A percentile compares a stretch with the other conserved stretches of the same genome.
These are phyloP conservation scores for Begonia masoniana DNA, from an alignment of 306 rosid species.

Conservation along the genomic window DNA sequence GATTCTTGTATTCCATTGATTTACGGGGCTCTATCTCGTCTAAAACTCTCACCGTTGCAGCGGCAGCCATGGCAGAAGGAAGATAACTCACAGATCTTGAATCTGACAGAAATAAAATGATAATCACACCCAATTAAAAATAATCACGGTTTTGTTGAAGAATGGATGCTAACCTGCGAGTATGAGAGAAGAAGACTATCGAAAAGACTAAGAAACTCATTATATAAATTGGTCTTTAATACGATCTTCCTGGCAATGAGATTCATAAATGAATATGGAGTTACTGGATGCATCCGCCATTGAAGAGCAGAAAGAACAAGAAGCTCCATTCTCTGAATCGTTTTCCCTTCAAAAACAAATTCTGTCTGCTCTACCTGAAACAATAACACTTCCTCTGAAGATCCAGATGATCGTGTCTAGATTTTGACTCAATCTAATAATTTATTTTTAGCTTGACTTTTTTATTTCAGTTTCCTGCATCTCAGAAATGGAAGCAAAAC, in stretches of 20 bases:
- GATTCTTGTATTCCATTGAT: slow-evolving; percentile 32
- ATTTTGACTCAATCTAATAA: not conserved
- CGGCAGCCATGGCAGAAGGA: slow-evolving; percentile 55
- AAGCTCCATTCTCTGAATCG: slow-evolving; percentile 60
- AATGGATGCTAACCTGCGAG: slow-evolving; percentile 30
- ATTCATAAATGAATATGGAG: slow-evolving; percentile 40
- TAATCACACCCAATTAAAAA: not conserved
- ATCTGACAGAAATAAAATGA: slow-evolving; percentile 19
- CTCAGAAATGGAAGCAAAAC: not conserved
- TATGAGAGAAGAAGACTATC: slow-evolving; percentile 45
- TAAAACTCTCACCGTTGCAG: slow-evolving; percentile 55
- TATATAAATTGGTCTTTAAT: slow-evolving; percentile 38
- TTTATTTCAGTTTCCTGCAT: not conserved
- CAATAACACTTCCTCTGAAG: not conserved
- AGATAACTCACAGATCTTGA: slow-evolving; percentile 50
- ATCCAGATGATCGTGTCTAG: too few species aligned
- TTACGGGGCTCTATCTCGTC: slow-evolving; percentile 39
- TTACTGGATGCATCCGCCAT: too few species aligned
- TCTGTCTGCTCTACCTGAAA: slow-evolving; percentile 42
- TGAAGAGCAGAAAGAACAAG: too few species aligned
- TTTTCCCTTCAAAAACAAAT: slow-evolving; percentile 47
- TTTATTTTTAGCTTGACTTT: not conserved
- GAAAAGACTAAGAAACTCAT: slow-evolving; percentile 44
- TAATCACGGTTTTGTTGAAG: not conserved
- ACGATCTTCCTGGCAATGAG: slow-evolving; percentile 54